These are phyloP conservation scores for Monosporascus cannonballus DNA, from an alignment of 2,329 filamentous ascomycete species.

Conservation along the genomic window DNA sequence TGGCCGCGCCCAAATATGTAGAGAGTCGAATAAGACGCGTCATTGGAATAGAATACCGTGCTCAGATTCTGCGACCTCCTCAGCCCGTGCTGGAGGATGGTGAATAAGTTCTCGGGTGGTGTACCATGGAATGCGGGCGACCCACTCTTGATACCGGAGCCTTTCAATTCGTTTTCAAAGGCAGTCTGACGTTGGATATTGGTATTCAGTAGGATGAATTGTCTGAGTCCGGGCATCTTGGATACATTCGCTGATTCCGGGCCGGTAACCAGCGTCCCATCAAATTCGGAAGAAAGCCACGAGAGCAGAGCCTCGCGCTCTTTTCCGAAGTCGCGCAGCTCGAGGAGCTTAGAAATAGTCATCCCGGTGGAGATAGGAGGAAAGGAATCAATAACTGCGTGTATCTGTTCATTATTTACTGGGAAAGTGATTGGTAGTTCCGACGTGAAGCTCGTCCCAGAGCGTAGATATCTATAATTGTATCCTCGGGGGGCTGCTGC, in stretches of 20 bases:
- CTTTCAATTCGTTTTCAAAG: background rate
- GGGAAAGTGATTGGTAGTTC: background rate
- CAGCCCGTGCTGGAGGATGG: background rate
- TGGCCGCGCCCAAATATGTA: background rate
- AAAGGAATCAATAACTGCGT: background rate
- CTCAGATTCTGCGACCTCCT: background rate
- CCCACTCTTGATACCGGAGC: background rate
- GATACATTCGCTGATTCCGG: background rate
- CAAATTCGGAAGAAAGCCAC: background rate
- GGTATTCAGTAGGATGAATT: background rate
- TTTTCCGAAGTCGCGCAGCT: background rate
- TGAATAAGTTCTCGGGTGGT: background rate
- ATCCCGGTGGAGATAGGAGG: background rate
- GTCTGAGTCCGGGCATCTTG: background rate
- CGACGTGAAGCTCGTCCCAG: background rate
- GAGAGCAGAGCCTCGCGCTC: background rate
- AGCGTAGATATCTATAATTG: background rate
- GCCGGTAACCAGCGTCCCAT: background rate
- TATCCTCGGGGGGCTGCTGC: too few species aligned
- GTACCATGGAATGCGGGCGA: background rate
- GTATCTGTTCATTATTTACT: background rate
- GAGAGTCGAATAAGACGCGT: background rate
- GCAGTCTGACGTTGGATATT: background rate
- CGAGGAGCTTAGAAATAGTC: background rate
- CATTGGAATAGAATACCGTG: background rate